Evolutionary conservation across 1,284 basidiomycete species (phyloP), one percentile per base, ranked within the genome.

Genomic region (Puccinia hordei): DNA sequence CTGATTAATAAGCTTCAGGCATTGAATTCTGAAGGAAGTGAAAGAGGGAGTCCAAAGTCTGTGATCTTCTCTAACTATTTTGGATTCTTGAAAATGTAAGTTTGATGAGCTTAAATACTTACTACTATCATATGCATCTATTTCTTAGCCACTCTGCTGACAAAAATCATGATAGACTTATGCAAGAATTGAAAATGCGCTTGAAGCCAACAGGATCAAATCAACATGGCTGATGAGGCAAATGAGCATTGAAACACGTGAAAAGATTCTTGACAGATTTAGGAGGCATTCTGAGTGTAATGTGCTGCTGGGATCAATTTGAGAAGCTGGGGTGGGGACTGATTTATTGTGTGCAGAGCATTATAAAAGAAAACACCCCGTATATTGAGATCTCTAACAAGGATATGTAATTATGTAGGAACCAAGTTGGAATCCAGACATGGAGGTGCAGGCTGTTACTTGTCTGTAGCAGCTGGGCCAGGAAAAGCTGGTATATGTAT

Each of bases 391-490:
- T 61, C 12, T 61, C 2, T 13, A 12, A 17, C 19, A 22, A 13
- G 13, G 8, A 8, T 44, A 44, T 44, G 13, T 44, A 8, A 8
- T 13, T 17, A 33, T 22, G 1, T 27, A 53, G 68, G 68, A 71
- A 17, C 68, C 68, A 6, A 35, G 17, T 17, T 71, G 68, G 68
- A 71, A 71, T 35, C 41, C 68, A 33, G 68, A 0, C 3, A n/a
- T 71, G 9, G 68, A 71, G 68, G 68, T 46, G 1, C 68, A 71
- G 22, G 68, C 68, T 33, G 49, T 71, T 15, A 30, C 51, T 53
- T 22, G 41, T 24, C 68, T 71, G 0, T 71, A 71, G 27, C 49
- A 17, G 4, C 49, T 71, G 15, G 68, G 68, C 15, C 41, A 71
- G 46, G 44, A 5, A 9, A 9, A 71, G 17, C 13, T 33, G 68